A percentile compares a stretch with the other conserved stretches of the same genome.
Evolutionary conservation across 1,284 basidiomycete species (phyloP).

Genomic region (Cystobasidium pallidum): DNA sequence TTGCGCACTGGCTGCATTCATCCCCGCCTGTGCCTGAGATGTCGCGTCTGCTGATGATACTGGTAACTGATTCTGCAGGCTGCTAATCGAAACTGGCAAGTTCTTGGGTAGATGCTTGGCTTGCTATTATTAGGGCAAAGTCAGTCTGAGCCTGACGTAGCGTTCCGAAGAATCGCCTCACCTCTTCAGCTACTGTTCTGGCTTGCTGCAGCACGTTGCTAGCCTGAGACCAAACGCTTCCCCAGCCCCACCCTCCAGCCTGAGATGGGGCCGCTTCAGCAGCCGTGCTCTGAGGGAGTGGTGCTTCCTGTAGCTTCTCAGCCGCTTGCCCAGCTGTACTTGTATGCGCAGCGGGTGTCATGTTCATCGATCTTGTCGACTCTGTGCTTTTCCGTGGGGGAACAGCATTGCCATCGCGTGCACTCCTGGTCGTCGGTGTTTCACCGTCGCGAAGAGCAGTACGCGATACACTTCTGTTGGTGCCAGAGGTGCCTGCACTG

Average conservation of each 20-base stretch:
- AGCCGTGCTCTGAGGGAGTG: constrained; percentile 3
- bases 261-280: constrained; percentile 6
- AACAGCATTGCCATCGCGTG: constrained; percentile 2
- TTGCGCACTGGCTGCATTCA: constrained; percentile 63
- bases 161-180: constrained; percentile 1
- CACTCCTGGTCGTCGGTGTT: neutral
- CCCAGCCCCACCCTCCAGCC: constrained; percentile 62
- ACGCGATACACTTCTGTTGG: constrained; percentile 36
- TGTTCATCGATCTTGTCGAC: constrained; percentile 22
- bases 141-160: constrained; percentile 41
- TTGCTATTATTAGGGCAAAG: constrained; percentile 66
- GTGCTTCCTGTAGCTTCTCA: constrained; percentile 41
- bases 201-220: constrained; percentile 85
- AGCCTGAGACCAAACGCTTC: constrained; percentile 80
- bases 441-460: constrained; percentile 23
- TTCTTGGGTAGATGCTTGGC: constrained; percentile 60
- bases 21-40: constrained; percentile 32
- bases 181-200: constrained; percentile 82
- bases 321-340: constrained; percentile 40
- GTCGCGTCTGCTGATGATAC: constrained; percentile 23
- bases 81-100: constrained; percentile 16
- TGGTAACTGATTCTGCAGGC: constrained; percentile 28
- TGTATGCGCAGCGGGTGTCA: constrained; percentile 9
- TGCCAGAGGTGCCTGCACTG: neutral
- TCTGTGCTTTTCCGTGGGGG: constrained; percentile 6